Evolutionary conservation across 2,329 filamentous ascomycete species (phyloP).

Genomic region (Metarhizium robertsii): DNA sequence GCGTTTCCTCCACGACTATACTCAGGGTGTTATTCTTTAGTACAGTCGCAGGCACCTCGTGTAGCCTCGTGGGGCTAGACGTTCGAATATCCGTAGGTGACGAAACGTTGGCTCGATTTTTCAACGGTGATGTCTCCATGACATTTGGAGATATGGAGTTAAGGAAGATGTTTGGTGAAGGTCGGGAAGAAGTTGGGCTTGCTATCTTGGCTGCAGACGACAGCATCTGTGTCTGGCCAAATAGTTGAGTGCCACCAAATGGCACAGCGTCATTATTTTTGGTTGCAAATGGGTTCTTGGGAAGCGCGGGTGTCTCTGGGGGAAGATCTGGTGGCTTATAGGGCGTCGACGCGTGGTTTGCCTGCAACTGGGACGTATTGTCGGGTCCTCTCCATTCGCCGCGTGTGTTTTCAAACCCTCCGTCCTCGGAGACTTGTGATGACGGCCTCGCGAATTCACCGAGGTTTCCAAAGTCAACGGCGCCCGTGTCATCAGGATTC

Average conservation of each 20-base stretch:
- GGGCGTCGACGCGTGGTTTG: slow-evolving; percentile 21
- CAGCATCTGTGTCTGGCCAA: slow-evolving; percentile 42
- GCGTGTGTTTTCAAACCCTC: slow-evolving; percentile 27
- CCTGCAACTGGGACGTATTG: slow-evolving; percentile 23
- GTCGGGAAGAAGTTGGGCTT: slow-evolving; percentile 49
- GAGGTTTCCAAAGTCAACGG: slow-evolving; percentile 34
- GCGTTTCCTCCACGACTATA: slow-evolving; percentile 15
- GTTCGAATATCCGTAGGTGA: slow-evolving; percentile 31
- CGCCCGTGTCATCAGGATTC: slow-evolving; percentile 39
- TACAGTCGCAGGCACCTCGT: slow-evolving; percentile 21
- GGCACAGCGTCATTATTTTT: slow-evolving; percentile 23
- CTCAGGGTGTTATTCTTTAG: slow-evolving; percentile 12
- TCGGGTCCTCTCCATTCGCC: slow-evolving; percentile 28
- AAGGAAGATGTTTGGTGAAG: slow-evolving; percentile 39
- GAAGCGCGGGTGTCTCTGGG: slow-evolving; percentile 40
- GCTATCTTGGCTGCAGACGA: slow-evolving; percentile 39
- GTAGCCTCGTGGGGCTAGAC: slow-evolving; percentile 30
- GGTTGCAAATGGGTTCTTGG: slow-evolving; percentile 38
- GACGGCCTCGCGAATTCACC: slow-evolving; percentile 26
- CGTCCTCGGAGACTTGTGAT: slow-evolving; percentile 33
- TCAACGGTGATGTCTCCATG: slow-evolving; percentile 37
- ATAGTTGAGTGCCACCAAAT: slow-evolving; percentile 39
- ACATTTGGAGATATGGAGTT: slow-evolving; percentile 37
- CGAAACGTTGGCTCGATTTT: slow-evolving; percentile 36
- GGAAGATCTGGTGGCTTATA: slow-evolving; percentile 16